Base-by-base conservation (phyloP, 805 yeast species). In the Saccharomycopsis javanensis region DNA sequence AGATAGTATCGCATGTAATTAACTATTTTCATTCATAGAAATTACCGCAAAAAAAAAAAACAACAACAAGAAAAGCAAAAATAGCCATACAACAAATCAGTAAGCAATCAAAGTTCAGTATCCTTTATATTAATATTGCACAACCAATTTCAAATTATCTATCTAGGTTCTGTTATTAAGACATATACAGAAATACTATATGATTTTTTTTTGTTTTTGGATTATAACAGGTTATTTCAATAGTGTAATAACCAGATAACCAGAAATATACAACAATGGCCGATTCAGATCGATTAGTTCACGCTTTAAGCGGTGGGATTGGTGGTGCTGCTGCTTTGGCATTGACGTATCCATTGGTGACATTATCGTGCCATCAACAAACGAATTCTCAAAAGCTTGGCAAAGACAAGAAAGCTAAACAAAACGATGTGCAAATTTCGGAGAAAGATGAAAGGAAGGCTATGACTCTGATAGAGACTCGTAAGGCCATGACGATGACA, bases 271-370 rank as follows among this genome's bases (percentile, higher is more conserved):
- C n/a, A n/a, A 35, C 13, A 11, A 42, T 42, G 48, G 28, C 28
- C 23, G 48, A 42, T 16, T 20, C 70, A 31, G 78, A 75, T 59
- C 79, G 79, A 61, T 65, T 87, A 37, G 89, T 94, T 13, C 97
- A 91, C 67, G 97, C 97, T n/a, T 70, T 91, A 10, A 86, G 96
- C 5, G 98, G 97, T 10, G 96, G 96, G 35, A 85, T 91, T 5
- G 96, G 96, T 28, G 97, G 97, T 13, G 90, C 92, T 23, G 77
- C 88, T 30, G 80, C 96, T 2, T 86, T 89, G 85, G 79, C 85
- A 0, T 82, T 89, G 42, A 91, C 97, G 0, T 91, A 91, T 67
- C 98, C 98, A 1, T 74, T 91, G 64, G 89, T 88, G 59, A 86
- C 96, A 0, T 72, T 90, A 57, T 85, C 96, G 1, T 90, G 97